Conservation (phyloP, 1,139 yeast species). For the Pichia sp. region DNA sequence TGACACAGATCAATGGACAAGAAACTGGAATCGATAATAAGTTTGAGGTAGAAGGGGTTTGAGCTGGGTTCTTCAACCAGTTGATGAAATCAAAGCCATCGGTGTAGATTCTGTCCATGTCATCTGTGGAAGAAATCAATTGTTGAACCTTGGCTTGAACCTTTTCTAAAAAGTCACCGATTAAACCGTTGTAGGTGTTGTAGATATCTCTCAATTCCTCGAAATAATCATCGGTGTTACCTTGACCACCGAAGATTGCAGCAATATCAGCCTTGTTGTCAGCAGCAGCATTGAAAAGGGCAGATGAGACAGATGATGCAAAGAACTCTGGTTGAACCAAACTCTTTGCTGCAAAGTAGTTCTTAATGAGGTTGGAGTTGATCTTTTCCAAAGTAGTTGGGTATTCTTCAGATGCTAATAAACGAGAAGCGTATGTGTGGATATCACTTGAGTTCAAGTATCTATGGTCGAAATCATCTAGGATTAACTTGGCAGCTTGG, state of each 20-base stretch:
- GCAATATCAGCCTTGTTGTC: slow-evolving; percentile 51
- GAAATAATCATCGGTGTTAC: slow-evolving; percentile 95
- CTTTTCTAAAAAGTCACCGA: slow-evolving; percentile 62
- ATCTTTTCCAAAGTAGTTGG: slow-evolving; percentile 68
- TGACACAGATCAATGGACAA: slow-evolving; percentile 92
- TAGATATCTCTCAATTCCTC: slow-evolving; percentile 90
- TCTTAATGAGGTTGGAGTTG: slow-evolving; percentile 59
- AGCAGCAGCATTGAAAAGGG: slow-evolving; percentile 41
- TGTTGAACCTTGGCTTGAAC: slow-evolving; percentile 62
- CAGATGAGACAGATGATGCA: slow-evolving; percentile 51
- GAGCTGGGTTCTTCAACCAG: slow-evolving; percentile 81
- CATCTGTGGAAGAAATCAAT: slow-evolving; percentile 65
- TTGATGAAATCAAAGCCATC: slow-evolving; percentile 84
- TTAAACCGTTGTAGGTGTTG: slow-evolving; percentile 66
- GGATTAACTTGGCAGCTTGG: slow-evolving; percentile 61
- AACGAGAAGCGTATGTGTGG: slow-evolving; percentile 77
- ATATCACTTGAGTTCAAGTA: slow-evolving; percentile 75
- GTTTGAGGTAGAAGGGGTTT: slow-evolving; percentile 87
- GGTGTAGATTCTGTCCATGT: slow-evolving; percentile 82
- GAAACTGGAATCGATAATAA: slow-evolving; percentile 87
- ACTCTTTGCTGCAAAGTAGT: slow-evolving; percentile 44
- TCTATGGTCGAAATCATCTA: slow-evolving; percentile 77
- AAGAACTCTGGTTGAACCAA: slow-evolving; percentile 19
- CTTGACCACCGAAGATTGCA: slow-evolving; percentile 98
- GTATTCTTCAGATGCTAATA: slow-evolving; percentile 45